A percentile compares a stretch with the other conserved stretches of the same genome.
phyloP scores from a whole-genome alignment of 208 protist species.

The Naegleria lovaniensis region DNA sequence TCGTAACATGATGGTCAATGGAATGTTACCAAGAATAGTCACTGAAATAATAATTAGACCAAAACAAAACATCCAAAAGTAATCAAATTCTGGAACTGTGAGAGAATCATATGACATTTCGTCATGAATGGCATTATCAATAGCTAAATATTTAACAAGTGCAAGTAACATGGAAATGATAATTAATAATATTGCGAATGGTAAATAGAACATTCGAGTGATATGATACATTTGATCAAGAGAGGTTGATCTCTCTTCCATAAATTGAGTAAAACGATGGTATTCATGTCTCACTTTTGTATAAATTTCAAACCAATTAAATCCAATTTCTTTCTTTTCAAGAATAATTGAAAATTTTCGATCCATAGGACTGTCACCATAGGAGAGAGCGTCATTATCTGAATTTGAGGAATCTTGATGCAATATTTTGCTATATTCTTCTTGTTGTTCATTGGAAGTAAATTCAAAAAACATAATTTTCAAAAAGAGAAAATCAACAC shows the following conservation, averaged over 20 bases:
- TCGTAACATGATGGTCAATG: not conserved
- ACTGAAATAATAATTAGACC: not conserved
- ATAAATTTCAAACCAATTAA: not conserved
- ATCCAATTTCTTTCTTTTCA: not conserved
- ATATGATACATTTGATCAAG: not conserved
- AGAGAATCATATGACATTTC: not conserved
- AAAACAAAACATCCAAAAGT: not conserved
- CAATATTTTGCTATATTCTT: not conserved
- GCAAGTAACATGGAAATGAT: not conserved
- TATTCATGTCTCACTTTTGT: not conserved
- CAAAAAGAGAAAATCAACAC: not conserved
- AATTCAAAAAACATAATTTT: not conserved
- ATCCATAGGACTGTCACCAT: not conserved
- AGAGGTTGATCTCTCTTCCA: not conserved
- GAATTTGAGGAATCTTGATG: not conserved
- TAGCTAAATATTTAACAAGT: not conserved
- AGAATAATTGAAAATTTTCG: not conserved
- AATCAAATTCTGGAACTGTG: not conserved
- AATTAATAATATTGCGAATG: not conserved
- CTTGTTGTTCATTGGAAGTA: not conserved
- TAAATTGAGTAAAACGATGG: not conserved
- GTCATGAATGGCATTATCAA: not conserved
- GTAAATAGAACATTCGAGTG: not conserved
- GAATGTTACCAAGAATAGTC: not conserved
- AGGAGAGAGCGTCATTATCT: too few species aligned